Conservation (phyloP, 148 eudicot genomes). For the Selenicereus undatus region DNA sequence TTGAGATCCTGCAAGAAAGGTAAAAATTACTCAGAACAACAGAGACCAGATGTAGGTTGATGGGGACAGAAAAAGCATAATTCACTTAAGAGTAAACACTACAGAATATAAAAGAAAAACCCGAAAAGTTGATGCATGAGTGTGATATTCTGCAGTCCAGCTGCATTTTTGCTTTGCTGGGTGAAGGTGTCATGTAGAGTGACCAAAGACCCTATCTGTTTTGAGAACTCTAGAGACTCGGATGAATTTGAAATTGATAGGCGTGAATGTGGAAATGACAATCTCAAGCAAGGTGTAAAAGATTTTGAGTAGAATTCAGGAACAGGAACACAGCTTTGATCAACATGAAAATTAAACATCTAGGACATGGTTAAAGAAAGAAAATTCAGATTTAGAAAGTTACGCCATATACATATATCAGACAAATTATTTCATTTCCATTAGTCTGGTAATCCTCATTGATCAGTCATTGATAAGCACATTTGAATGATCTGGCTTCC, state of each 20-base stretch:
- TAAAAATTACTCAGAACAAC: not conserved
- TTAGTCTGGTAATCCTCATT: not conserved
- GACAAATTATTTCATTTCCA: not conserved
- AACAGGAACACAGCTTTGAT: too few species aligned
- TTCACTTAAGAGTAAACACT: not conserved
- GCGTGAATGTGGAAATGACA: not conserved
- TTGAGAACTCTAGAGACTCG: not conserved
- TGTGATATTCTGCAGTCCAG: not conserved
- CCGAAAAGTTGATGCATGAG: not conserved
- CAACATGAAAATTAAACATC: too few species aligned
- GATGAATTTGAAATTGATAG: too few species aligned
- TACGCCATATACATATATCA: too few species aligned
- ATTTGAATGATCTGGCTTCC: not conserved
- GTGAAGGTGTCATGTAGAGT: not conserved
- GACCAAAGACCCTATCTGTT: not conserved
- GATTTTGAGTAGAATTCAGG: too few species aligned
- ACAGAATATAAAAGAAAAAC: not conserved
- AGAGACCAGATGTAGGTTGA: not conserved
- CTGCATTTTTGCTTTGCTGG: not conserved
- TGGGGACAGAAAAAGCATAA: not conserved
- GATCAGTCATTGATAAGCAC: not conserved
- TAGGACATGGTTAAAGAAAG: too few species aligned
- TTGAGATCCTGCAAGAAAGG: constrained; percentile 69
- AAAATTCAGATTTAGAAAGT: too few species aligned
- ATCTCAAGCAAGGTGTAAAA: too few species aligned